A percentile compares a stretch with the other conserved stretches of the same genome.
Evolutionary conservation across 1,284 basidiomycete species (phyloP).

Genomic region (Irpex sp.): DNA sequence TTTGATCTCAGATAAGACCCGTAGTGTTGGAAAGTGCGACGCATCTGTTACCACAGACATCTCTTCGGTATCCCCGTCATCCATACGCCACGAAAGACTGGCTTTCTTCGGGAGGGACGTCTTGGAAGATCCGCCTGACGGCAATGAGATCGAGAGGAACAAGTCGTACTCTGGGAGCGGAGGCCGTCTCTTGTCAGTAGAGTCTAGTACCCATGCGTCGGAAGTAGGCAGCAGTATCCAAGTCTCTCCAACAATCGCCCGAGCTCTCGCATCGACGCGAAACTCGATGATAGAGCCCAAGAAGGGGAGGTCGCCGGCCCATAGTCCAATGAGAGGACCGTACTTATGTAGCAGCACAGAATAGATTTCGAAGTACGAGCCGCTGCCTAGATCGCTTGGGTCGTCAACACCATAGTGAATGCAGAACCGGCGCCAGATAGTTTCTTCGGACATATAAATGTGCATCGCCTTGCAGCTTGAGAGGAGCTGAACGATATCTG

Average conservation of each 20-base stretch:
- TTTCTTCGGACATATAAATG: neutral
- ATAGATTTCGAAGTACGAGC: constrained; percentile 8
- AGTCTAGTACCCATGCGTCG: neutral
- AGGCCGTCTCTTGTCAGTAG: neutral
- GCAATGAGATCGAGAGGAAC: neutral
- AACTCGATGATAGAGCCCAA: constrained; percentile 14
- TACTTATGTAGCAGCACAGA: constrained; percentile 10
- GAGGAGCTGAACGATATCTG: neutral
- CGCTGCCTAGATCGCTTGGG: neutral
- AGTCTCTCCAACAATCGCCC: constrained; percentile 10
- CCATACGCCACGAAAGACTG: neutral
- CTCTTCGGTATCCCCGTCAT: neutral
- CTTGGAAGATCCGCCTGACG: neutral
- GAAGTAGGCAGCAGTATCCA: constrained; percentile 6
- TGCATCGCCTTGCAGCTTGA: neutral
- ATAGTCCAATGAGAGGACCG: constrained; percentile 14
- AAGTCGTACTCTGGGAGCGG: neutral
- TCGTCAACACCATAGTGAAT: constrained; percentile 7
- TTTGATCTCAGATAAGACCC: neutral
- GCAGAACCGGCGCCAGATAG: neutral
- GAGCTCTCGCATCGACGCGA: constrained; percentile 6
- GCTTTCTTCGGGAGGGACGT: neutral
- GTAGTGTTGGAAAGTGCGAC: neutral
- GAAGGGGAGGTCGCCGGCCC: constrained; percentile 16
- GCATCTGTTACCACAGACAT: neutral